Conservation (phyloP, 192 early-diverging fungal species). For the Coemansia sp. region DNA sequence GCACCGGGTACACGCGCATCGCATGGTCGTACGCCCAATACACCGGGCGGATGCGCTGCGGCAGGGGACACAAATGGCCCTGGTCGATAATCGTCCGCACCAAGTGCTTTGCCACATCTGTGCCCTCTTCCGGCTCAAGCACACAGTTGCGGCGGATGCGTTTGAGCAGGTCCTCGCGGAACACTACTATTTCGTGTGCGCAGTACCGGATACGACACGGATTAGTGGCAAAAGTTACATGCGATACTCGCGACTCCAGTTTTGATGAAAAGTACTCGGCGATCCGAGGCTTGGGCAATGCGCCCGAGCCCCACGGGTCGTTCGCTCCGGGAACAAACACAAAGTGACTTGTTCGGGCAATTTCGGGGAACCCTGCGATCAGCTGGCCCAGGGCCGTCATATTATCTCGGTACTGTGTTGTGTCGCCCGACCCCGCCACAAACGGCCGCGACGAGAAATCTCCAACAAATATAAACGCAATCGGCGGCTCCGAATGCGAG, state of each 20-base stretch:
- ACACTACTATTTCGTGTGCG: constrained; percentile 88
- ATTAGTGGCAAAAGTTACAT: constrained; percentile 72
- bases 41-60: constrained; percentile 71
- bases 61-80: constrained; percentile 80
- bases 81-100: constrained; percentile 82
- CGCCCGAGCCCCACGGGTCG: constrained; percentile 76
- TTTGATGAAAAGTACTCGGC: constrained; percentile 69
- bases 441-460: constrained; percentile 81
- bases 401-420: constrained; percentile 59
- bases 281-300: constrained; percentile 72
- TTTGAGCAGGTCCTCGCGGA: constrained; percentile 80
- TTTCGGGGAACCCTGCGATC: constrained; percentile 34
- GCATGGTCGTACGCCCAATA: constrained; percentile 84
- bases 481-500: constrained; percentile 61
- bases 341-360: constrained; percentile 61
- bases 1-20: constrained; percentile 82
- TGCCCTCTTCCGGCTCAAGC: constrained; percentile 57
- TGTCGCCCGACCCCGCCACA: constrained; percentile 61
- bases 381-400: constrained; percentile 46
- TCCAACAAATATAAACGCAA: constrained; percentile 85
- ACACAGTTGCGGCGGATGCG: constrained; percentile 75
- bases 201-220: constrained; percentile 90
- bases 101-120: constrained; percentile 55
- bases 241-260: constrained; percentile 59
- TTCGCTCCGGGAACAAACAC: constrained; percentile 87